phyloP scores from a whole-genome alignment of 1,139 yeast species.

The Scheffersomyces illinoinensis region DNA sequence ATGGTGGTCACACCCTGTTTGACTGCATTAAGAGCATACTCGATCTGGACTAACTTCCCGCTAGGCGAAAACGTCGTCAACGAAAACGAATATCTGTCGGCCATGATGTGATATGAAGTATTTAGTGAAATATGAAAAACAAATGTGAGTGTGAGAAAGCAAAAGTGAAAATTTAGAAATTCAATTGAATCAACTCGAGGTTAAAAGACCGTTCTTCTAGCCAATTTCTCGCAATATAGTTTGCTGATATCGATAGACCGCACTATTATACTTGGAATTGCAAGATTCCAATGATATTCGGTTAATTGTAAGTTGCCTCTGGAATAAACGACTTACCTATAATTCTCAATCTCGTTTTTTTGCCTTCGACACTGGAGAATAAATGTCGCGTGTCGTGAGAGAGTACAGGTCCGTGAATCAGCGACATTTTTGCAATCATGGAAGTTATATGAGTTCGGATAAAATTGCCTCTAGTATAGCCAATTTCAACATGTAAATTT shows the following conservation, averaged over 20 bases:
- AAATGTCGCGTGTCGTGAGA: background rate
- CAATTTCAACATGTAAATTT: background rate
- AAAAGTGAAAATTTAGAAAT: background rate
- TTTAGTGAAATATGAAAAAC: background rate
- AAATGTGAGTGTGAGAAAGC: background rate
- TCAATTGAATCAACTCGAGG: background rate
- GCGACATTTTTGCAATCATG: background rate
- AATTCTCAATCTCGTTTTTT: background rate
- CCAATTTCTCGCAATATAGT: background rate
- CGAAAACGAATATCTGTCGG: constrained; percentile 97
- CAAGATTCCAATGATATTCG: background rate
- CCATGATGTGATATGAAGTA: constrained; percentile 49
- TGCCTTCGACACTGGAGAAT: background rate
- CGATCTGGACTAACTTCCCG: constrained; percentile 97
- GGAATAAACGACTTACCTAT: background rate
- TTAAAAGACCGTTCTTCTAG: background rate
- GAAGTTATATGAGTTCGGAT: no score
- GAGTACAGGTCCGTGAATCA: background rate
- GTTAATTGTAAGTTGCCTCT: background rate
- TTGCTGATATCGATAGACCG: background rate
- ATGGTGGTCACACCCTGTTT: constrained; percentile 97
- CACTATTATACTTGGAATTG: background rate
- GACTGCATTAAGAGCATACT: constrained; percentile 95
- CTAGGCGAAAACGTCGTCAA: constrained; percentile 96
- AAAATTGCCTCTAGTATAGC: no score